Conservation (phyloP, 1,284 basidiomycete genomes). For the Cystobasidium slooffiae region DNA sequence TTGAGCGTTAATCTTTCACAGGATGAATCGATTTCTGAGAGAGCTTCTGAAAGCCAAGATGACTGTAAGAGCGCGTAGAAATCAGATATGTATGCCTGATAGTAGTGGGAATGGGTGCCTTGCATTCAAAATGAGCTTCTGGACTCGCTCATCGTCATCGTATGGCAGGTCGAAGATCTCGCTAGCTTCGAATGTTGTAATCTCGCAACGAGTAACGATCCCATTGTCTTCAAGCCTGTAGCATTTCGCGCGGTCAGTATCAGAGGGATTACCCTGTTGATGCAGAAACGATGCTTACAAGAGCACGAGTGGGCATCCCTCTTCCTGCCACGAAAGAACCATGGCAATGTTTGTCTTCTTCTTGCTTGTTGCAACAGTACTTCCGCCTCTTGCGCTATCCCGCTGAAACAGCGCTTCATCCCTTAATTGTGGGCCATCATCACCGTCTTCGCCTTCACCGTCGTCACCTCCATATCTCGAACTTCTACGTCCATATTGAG, state of each 20-base stretch:
- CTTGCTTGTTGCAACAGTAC: slow-evolving; percentile 60
- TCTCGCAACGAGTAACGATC: slow-evolving; percentile 84
- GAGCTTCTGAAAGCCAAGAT: slow-evolving; percentile 85
- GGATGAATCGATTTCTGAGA: slow-evolving; percentile 84
- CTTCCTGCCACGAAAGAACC: slow-evolving; percentile 78
- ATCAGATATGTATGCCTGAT: background rate
- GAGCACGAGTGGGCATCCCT: slow-evolving; percentile 79
- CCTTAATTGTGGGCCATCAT: slow-evolving; percentile 26
- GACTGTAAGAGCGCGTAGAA: slow-evolving; percentile 63
- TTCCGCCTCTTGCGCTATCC: slow-evolving; percentile 36
- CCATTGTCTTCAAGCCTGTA: slow-evolving; percentile 80
- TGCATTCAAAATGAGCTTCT: slow-evolving; percentile 86
- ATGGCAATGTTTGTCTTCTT: slow-evolving; percentile 75
- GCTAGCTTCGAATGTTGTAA: slow-evolving; percentile 83
- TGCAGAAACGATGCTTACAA: slow-evolving; percentile 65
- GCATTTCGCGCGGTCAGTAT: slow-evolving; percentile 28
- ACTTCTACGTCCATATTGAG: slow-evolving; percentile 43
- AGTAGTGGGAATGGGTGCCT: too few species aligned
- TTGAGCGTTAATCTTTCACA: slow-evolving; percentile 81
- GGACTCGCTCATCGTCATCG: slow-evolving; percentile 68
- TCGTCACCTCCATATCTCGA: slow-evolving; percentile 30
- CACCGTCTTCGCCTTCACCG: slow-evolving; percentile 42
- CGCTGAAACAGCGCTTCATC: slow-evolving; percentile 28
- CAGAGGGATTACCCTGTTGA: background rate
- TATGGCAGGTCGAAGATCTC: slow-evolving; percentile 78